Conservation (phyloP, 176 grass and related monocot genomes). For the Avena atlantica region DNA sequence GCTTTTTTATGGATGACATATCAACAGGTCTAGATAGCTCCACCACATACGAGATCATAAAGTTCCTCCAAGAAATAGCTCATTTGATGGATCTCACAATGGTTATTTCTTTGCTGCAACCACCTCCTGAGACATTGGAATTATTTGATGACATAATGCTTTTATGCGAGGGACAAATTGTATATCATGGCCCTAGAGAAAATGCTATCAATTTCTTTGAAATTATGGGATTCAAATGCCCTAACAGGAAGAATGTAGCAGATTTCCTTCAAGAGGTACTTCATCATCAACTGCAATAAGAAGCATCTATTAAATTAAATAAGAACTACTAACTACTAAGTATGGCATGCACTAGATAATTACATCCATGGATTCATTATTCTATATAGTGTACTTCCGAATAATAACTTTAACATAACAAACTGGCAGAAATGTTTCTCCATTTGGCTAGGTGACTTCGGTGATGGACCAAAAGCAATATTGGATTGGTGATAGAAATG, state of each 20-base stretch:
- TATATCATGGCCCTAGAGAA: constrained; percentile 82
- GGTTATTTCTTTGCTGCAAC: constrained; percentile 90
- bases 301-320: no score
- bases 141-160: constrained; percentile 90
- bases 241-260: constrained; percentile 70
- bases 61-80: constrained; percentile 69
- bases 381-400: background rate
- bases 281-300: no score
- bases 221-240: constrained; percentile 75
- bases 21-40: constrained; percentile 91
- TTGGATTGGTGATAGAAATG: constrained; percentile 52
- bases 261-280: constrained; percentile 93
- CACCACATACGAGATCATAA: constrained; percentile 75
- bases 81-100: constrained; percentile 75
- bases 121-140: constrained; percentile 71
- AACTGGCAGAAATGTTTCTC: background rate
- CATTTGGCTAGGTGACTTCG: constrained; percentile 63
- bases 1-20: constrained; percentile 89
- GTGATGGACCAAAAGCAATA: constrained; percentile 79
- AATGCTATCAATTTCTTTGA: constrained; percentile 68
- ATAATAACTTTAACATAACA: background rate
- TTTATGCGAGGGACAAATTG: constrained; percentile 75
- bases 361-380: background rate
- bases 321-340: no score
- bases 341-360: background rate